Base-by-base conservation (phyloP, 768 basidiomycete species). In the Pulveroboletus sp. region DNA sequence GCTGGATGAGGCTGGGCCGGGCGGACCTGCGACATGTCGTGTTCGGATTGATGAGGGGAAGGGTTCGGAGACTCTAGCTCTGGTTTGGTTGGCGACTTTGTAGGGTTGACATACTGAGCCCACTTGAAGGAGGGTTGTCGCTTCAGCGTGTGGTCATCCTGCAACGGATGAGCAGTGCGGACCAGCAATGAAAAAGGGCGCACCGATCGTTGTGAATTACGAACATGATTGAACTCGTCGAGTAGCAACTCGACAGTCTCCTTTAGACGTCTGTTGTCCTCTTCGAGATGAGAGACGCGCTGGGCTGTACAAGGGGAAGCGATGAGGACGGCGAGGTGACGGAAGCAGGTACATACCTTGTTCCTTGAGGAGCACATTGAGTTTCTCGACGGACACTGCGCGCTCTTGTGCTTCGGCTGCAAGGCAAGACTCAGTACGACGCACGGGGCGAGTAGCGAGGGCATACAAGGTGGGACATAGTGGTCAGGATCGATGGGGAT, bases 401-500 rank as follows among this genome's bases (percentile, higher is more conserved):
- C 75, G 75, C 51, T 82, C 85, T 33, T 77, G 77, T 7, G 70
- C 74, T 63, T 85, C 83, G 29, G 84, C 85, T 86, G 54, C 20
- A 34, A 41, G 25, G 49, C 7, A 41, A 27, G 25, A 9, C 8
- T 52, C 27, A 42, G 25, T n/a, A 20, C 12, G 33, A 36, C 38
- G 33, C 31, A 46, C 40, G 23, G 2, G 11, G 43, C 4, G n/a
- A 19, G 20, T 24, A 43, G 37, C 44, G 35, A 36, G 40, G 40
- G 72, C 90, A 61, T 62, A 92, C 93, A 94, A 49, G 91, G 90
- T 9, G 94, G 93, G 13, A 94, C 79, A 65, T 92, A 97, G 59
- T 90, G 79, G 53, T 88, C 86, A 33, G 85, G 72, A 50, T 91
- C 90, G 56, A 94, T 83, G 32, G 88, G 82, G 43, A 99, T 75